These are phyloP conservation scores for Hymenoscyphus linearis DNA, from an alignment of 2,329 filamentous ascomycete species.

Conservation along the genomic window DNA sequence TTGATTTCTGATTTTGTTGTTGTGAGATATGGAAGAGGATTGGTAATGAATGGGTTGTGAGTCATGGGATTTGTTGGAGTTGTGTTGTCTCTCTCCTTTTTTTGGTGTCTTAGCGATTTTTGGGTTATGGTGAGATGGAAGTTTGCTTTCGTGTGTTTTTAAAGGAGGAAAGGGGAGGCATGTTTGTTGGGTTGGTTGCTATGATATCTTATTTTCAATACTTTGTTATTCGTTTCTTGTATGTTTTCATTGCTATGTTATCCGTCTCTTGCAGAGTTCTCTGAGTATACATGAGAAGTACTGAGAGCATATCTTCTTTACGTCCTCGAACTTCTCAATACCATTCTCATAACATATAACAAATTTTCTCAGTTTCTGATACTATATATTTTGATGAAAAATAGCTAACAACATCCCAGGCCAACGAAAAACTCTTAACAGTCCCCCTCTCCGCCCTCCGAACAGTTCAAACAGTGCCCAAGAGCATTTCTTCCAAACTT, in stretches of 20 bases:
- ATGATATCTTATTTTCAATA: not conserved
- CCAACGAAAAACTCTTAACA: slow-evolving; percentile 55
- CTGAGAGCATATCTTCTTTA: not conserved
- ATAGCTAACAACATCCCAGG: slow-evolving; percentile 34
- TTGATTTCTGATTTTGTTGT: not conserved
- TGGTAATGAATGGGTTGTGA: not conserved
- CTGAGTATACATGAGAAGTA: not conserved
- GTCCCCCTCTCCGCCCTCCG: slow-evolving; percentile 61
- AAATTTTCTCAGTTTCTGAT: too few relatives aligned
- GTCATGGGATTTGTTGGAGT: not conserved
- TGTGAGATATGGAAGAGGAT: not conserved
- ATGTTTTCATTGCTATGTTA: not conserved
- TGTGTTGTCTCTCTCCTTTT: not conserved
- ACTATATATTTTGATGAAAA: not conserved
- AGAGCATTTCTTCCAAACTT: slow-evolving; percentile 47
- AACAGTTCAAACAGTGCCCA: slow-evolving; percentile 55
- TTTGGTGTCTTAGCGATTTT: not conserved
- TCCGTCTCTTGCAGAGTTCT: not conserved
- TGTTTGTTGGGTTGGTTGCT: not conserved
- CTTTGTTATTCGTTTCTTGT: not conserved
- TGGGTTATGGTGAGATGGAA: too few relatives aligned
- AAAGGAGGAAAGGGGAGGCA: not conserved
- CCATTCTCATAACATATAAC: too few relatives aligned
- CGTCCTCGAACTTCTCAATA: not conserved
- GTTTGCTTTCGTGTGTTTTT: not conserved